Conservation (phyloP, 805 yeast species). For the Candida anglica region DNA sequence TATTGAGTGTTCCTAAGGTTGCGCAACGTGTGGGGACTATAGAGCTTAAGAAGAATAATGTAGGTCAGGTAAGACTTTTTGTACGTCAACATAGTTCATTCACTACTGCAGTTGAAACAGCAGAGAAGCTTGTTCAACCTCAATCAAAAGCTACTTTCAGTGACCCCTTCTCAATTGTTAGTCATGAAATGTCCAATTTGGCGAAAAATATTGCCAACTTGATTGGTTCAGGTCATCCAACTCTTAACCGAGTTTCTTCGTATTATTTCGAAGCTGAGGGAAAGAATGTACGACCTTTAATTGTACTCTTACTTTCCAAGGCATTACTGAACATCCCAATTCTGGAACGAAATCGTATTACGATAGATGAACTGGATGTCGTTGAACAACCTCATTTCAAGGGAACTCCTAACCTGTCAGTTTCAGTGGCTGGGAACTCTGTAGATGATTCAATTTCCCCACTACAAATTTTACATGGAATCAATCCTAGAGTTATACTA, state of each 20-base stretch:
- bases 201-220: slow-evolving; percentile 83
- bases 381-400: slow-evolving; percentile 59
- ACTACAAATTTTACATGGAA: slow-evolving; percentile 78
- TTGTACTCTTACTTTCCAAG: slow-evolving; percentile 78
- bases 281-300: slow-evolving; percentile 87
- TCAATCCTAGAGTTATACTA: slow-evolving; percentile 76
- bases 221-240: slow-evolving; percentile 92
- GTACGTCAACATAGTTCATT: no score
- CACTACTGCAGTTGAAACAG: slow-evolving; percentile 62
- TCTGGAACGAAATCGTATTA: slow-evolving; percentile 58
- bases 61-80: no score
- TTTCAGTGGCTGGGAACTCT: slow-evolving; percentile 57
- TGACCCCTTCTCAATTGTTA: slow-evolving; percentile 89
- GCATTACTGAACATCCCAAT: slow-evolving; percentile 75
- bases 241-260: slow-evolving; percentile 84
- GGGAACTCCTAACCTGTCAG: slow-evolving; percentile 45
- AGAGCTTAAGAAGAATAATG: no score
- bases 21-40: no score
- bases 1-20: no score
- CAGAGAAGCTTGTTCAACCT: slow-evolving; percentile 73
- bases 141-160: slow-evolving; percentile 40
- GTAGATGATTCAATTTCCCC: slow-evolving; percentile 72
- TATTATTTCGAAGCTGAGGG: slow-evolving; percentile 97
- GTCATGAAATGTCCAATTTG: slow-evolving; percentile 86
- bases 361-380: slow-evolving; percentile 61